Conservation (phyloP, 73 alveolate species). For the Paramecium sexaurelia region DNA sequence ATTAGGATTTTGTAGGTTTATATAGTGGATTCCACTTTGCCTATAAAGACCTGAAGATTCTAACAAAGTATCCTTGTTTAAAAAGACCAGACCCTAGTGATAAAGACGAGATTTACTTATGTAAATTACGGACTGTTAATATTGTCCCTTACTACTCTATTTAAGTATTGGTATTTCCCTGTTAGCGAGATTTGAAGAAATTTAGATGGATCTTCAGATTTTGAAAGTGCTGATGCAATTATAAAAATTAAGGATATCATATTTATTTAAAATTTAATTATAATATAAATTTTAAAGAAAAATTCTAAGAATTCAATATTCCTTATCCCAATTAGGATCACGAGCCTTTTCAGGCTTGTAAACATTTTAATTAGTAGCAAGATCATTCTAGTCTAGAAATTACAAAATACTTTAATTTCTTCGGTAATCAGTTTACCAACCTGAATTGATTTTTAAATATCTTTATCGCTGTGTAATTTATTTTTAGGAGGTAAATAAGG, state of each 20-base stretch:
- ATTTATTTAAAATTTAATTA: neutral
- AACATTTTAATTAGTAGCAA: neutral
- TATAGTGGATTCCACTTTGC: neutral
- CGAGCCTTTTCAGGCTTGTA: constrained; percentile 48
- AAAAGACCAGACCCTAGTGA: neutral
- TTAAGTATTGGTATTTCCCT: neutral
- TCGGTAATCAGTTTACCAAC: constrained; percentile 13
- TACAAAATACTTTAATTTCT: constrained; percentile 33
- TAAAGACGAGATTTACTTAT: neutral
- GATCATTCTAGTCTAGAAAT: neutral
- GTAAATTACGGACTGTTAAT: neutral
- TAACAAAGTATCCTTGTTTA: neutral
- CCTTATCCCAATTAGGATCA: constrained; percentile 62
- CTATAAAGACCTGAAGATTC: neutral
- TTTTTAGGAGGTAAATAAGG: constrained; percentile 54
- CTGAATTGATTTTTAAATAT: neutral
- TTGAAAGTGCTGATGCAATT: neutral
- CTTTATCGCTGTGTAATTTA: constrained; percentile 45
- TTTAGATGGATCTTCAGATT: too few relatives aligned
- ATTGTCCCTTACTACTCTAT: neutral
- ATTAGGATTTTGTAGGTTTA: neutral
- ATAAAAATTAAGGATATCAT: neutral
- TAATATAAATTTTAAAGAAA: neutral
- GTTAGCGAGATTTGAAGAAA: neutral
- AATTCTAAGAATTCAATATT: neutral